Percentiles rank a stretch among this genome's conserved stretches.
Conservation (phyloP, 202 grass and related monocot species). For the Digitaria exilis region DNA sequence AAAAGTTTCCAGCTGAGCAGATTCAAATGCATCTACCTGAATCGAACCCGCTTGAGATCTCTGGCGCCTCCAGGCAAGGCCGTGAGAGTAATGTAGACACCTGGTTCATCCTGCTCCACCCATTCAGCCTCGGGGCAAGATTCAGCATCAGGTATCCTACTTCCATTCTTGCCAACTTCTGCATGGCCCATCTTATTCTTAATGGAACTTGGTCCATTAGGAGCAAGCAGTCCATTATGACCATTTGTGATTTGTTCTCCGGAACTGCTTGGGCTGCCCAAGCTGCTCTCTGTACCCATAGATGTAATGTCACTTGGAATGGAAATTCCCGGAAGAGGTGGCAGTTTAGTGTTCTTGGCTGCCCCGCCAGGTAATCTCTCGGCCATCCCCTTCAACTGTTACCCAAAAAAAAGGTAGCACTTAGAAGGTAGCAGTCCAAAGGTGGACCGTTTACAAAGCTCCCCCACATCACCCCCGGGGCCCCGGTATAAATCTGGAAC, state of each 20-base stretch:
- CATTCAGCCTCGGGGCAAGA: conserved; percentile 81
- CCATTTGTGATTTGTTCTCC: conserved; percentile 65
- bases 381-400: conserved; percentile 91
- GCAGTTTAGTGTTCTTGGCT: conserved; percentile 57
- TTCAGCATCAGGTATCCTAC: conserved; percentile 55
- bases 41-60: conserved; percentile 92
- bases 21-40: conserved; percentile 67
- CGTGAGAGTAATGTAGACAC: conserved; percentile 93
- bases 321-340: conserved; percentile 53
- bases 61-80: conserved; percentile 72
- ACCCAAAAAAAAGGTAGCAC: conserved; percentile 8
- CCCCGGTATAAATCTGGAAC: conserved; percentile 5
- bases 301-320: conserved; percentile 58
- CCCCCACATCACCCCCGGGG: too few relatives aligned
- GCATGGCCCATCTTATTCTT: conserved; percentile 54
- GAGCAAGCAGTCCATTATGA: conserved; percentile 49
- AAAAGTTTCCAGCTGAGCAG: conserved; percentile 17
- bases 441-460: not conserved
- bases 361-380: conserved; percentile 77
- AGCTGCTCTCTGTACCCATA: conserved; percentile 55
- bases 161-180: conserved; percentile 69
- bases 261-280: conserved; percentile 49
- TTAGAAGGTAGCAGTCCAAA: conserved; percentile 27
- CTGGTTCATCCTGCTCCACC: conserved; percentile 95
- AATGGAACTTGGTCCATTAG: conserved; percentile 65